These are phyloP conservation scores for Colletotrichum trifolii DNA, from an alignment of 2,329 filamentous ascomycete genomes.

Conservation along the genomic window DNA sequence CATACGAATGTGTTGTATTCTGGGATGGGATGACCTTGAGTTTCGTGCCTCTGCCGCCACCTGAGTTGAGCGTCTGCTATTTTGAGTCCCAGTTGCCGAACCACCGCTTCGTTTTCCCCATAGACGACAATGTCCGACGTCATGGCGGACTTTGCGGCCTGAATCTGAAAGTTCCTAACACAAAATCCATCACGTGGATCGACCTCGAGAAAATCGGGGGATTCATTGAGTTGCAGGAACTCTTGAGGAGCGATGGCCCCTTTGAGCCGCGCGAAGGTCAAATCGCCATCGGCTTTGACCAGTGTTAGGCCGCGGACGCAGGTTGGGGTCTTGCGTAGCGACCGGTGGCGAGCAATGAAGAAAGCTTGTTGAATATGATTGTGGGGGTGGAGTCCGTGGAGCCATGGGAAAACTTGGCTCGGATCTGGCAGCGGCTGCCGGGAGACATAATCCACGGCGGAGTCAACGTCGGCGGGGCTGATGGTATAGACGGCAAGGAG, in stretches of 20 bases:
- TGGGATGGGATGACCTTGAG: conserved; percentile 64
- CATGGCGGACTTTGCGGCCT: conserved; percentile 86
- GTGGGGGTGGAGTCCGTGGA: conserved; percentile 89
- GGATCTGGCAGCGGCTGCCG: conserved; percentile 86
- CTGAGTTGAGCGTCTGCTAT: conserved; percentile 81
- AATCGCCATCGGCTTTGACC: conserved; percentile 88
- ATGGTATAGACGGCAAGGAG: conserved; percentile 77
- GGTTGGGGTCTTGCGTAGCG: conserved; percentile 75
- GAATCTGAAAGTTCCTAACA: conserved; percentile 97
- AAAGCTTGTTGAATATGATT: conserved; percentile 92
- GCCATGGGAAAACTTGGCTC: conserved; percentile 92
- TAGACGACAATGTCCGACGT: conserved; percentile 95
- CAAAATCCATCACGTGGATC: conserved; percentile 94
- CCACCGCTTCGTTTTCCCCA: conserved; percentile 74
- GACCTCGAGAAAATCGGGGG: conserved; percentile 78
- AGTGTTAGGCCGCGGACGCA: conserved; percentile 85
- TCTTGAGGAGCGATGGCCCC: conserved; percentile 87
- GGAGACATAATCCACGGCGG: conserved; percentile 80
- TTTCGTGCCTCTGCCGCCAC: conserved; percentile 76
- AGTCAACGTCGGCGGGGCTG: conserved; percentile 72
- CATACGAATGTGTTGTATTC: conserved; percentile 88
- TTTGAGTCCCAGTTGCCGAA: conserved; percentile 72
- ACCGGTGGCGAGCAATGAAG: conserved; percentile 81
- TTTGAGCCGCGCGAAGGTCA: conserved; percentile 80
- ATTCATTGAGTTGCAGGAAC: conserved; percentile 67